Base-by-base conservation (phyloP, 2,329 filamentous ascomycete genomes). In the Diaporthe aspalathi region DNA sequence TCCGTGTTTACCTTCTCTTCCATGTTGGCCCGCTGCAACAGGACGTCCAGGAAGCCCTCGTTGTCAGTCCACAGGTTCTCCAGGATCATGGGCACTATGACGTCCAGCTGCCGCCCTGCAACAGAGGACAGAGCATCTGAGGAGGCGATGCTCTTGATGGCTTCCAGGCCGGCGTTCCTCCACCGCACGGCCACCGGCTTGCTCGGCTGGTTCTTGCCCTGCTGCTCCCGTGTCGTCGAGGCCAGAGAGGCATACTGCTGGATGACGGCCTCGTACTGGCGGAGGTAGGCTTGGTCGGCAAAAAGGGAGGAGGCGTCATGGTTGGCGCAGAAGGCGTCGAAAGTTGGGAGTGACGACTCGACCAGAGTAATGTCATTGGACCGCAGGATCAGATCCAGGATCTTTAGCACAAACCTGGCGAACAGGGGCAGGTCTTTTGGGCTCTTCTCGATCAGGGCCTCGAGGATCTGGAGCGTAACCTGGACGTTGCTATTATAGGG, bases 361-460 rank as follows among this genome's bases (percentile, higher is more conserved):
- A 97, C 91, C 91, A 98, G 93, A 76, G 92, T 94, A 74, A 98
- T 92, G 80, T 98, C 94, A 80, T 92, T 91, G 74, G 94, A 97
- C 72, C 90, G 90, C 68, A 98, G 88, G 77, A 98, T 92, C 70
- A 91, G 91, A 75, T 92, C 90, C 78, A 98, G 89, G 74, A 98
- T 93, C 76, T 92, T 93, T 79, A 98, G 89, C 70, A 98, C 91
- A 78, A 93, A 94, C 74, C 89, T 89, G 60, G 94, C 94, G 80
- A 97, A 97, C 66, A 99, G 90, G 66, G 94, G 93, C 62, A 98
- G 90, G 80, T 98, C 95, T 80, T 95, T 93, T 72, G 94, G 93
- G 53, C 94, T 90, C 83, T 98, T 98, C 79, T 98, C 95, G 81
- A 98, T 94, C 77, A 99, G 87, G 56, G 95, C 94, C 73, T 92